phyloP scores from a whole-genome alignment of 371 early-diverging fungal genomes.

The Mucor velutinosus region DNA sequence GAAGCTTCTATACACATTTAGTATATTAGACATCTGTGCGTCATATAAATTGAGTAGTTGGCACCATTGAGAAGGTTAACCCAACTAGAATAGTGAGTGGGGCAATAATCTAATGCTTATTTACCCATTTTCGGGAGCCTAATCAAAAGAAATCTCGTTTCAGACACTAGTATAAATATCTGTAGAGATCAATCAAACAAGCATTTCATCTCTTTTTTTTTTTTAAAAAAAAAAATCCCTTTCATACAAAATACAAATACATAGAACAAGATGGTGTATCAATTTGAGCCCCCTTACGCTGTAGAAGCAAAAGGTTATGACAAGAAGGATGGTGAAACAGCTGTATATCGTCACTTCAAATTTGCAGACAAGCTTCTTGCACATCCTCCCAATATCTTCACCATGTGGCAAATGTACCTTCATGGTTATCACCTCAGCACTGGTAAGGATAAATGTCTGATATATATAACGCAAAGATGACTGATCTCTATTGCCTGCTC shows the following conservation, averaged over 20 bases:
- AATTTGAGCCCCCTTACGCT: conserved; percentile 35
- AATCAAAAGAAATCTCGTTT: background rate
- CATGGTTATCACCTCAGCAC: conserved; percentile 51
- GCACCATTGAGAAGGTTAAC: background rate
- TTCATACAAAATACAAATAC: background rate
- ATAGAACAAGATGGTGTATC: conserved; percentile 12
- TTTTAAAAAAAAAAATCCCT: background rate
- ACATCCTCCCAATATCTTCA: conserved; percentile 43
- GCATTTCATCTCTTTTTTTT: background rate
- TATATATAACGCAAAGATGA: background rate
- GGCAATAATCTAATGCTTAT: background rate
- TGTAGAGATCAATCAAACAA: background rate
- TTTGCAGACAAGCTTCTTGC: conserved; percentile 50
- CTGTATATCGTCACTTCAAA: conserved; percentile 50
- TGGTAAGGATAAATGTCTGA: conserved; percentile 29
- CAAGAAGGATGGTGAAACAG: conserved; percentile 47
- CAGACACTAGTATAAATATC: background rate
- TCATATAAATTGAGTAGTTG: background rate
- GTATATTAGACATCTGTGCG: background rate
- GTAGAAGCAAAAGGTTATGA: conserved; percentile 24
- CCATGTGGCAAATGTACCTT: conserved; percentile 59
- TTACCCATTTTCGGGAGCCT: conserved; percentile 1
- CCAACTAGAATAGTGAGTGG: background rate
- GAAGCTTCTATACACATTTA: background rate
- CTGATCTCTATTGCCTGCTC: background rate